Percentiles rank a stretch among this genome's conserved stretches.
phyloP scores from a whole-genome alignment of 2,329 filamentous ascomycete species.

The Acrodontium crateriforme region DNA sequence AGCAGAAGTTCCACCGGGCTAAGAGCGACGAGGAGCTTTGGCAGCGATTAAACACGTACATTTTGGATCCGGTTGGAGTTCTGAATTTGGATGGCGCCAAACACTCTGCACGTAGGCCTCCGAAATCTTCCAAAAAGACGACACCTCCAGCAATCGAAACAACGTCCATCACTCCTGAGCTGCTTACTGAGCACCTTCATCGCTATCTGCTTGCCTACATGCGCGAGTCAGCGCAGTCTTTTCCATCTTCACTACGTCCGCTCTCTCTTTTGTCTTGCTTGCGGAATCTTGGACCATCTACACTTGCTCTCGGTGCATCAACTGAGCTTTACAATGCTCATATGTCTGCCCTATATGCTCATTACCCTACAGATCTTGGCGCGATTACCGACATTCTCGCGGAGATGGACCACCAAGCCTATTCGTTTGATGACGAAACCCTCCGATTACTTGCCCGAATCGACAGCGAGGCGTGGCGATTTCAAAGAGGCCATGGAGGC shows the following conservation, averaged over 20 bases:
- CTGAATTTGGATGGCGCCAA: too few relatives aligned
- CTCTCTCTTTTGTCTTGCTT: slow-evolving; percentile 52
- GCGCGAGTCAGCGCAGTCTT: too few relatives aligned
- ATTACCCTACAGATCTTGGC: slow-evolving; percentile 41
- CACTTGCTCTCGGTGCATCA: slow-evolving; percentile 58
- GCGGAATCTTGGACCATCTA: slow-evolving; percentile 52
- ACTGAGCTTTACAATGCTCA: slow-evolving; percentile 58
- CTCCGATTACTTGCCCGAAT: slow-evolving; percentile 26
- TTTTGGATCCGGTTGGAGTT: too few relatives aligned
- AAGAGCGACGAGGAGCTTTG: too few relatives aligned
- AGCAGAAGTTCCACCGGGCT: too few relatives aligned
- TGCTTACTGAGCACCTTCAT: too few relatives aligned
- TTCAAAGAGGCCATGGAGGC: slow-evolving; percentile 10
- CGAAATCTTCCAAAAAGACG: too few relatives aligned
- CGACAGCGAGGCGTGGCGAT: slow-evolving; percentile 14
- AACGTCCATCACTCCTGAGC: too few relatives aligned
- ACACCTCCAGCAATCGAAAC: too few relatives aligned
- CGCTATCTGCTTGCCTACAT: too few relatives aligned
- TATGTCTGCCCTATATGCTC: slow-evolving; percentile 46
- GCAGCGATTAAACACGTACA: too few relatives aligned
- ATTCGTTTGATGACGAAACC: slow-evolving; percentile 42
- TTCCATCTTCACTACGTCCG: slow-evolving; percentile 44
- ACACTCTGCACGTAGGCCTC: too few relatives aligned
- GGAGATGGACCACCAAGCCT: slow-evolving; percentile 52
- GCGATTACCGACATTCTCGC: slow-evolving; percentile 43